A percentile compares a stretch with the other conserved stretches of the same genome.
phyloP scores from a whole-genome alignment of 225 moss, liverwort and hornwort genomes.

The Pseudoscleropodium purum region DNA sequence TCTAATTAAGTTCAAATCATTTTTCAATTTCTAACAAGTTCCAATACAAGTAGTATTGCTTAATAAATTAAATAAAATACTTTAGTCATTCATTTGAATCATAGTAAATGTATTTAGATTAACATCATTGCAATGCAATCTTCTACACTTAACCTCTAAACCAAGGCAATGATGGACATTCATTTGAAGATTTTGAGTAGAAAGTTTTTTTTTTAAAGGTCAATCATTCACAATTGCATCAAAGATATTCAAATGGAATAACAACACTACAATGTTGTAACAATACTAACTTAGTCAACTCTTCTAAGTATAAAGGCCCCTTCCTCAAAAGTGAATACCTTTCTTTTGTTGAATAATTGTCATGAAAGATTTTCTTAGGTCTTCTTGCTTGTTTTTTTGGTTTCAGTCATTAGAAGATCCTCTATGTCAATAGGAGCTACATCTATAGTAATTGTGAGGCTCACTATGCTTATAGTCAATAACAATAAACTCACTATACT shows the following conservation, averaged over 20 bases:
- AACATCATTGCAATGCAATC: no score
- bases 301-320: not conserved
- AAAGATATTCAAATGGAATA: not conserved
- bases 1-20: not conserved
- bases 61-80: not conserved
- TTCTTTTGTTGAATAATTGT: not conserved
- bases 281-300: not conserved
- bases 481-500: not conserved
- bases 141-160: not conserved
- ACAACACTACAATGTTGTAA: accelerated
- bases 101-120: not conserved
- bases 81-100: not conserved
- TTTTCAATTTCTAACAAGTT: not conserved
- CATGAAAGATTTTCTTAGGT: accelerated
- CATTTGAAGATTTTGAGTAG: not conserved
- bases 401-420: not conserved
- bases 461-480: no score
- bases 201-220: not conserved
- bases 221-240: not conserved
- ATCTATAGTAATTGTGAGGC: not conserved
- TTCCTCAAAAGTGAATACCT: not conserved
- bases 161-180: not conserved
- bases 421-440: accelerated
- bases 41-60: no score
- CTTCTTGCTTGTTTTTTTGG: not conserved